phyloP scores from a whole-genome alignment of 208 protist genomes.

The Wallacemonas rigidus region DNA sequence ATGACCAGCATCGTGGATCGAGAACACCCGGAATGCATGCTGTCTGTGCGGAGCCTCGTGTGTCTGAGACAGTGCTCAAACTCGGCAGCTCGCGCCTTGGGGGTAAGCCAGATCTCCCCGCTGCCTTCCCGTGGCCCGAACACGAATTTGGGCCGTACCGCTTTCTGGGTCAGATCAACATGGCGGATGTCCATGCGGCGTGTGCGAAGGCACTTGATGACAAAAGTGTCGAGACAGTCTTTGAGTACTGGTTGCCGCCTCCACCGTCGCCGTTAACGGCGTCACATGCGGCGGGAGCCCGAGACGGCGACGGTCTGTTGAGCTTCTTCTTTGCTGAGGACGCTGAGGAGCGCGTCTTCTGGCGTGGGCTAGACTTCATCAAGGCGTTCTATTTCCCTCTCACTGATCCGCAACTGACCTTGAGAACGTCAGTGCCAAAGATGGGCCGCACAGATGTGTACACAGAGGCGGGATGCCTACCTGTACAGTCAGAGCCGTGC shows the following conservation, averaged over 20 bases:
- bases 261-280: neutral
- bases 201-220: neutral
- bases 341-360: slow-evolving; percentile 4
- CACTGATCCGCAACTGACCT: neutral
- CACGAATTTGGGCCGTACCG: slow-evolving; percentile 8
- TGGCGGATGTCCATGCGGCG: slow-evolving; percentile 2
- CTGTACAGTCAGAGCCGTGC: slow-evolving; percentile 1
- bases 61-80: neutral
- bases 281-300: too few species aligned
- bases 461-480: slow-evolving; percentile 8
- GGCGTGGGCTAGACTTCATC: slow-evolving; percentile 10
- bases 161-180: slow-evolving; percentile 15
- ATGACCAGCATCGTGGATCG: neutral
- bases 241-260: slow-evolving; percentile 6
- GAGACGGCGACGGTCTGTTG: neutral
- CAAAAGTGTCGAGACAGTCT: neutral
- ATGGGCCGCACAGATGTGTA: neutral
- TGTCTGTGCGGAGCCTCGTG: neutral
- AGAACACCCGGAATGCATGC: neutral
- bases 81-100: slow-evolving; percentile 1
- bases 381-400: slow-evolving; percentile 9
- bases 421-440: slow-evolving; percentile 1
- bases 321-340: slow-evolving; percentile 16
- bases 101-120: slow-evolving; percentile 3
- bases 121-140: slow-evolving; percentile 1